Evolutionary conservation across 306 rosid species (phyloP).

Genomic region (Malus sieversii): DNA sequence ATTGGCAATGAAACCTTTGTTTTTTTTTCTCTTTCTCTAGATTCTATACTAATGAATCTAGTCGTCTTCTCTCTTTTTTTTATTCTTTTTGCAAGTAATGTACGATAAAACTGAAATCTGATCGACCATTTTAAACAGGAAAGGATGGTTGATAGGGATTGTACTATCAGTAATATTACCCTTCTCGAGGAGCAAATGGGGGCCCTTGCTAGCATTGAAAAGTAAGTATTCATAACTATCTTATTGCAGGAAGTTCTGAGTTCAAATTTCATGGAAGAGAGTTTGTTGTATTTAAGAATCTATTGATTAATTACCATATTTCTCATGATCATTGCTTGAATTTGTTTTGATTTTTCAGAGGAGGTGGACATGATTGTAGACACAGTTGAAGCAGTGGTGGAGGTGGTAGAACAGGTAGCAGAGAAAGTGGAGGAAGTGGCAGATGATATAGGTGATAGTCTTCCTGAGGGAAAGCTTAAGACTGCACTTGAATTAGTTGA

Average conservation of each 20-base stretch:
- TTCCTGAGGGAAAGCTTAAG: slow-evolving; percentile 40
- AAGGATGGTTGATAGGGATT: slow-evolving; percentile 45
- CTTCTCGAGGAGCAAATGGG: slow-evolving; percentile 43
- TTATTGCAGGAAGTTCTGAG: neutral
- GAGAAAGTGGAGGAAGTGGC: slow-evolving; percentile 54
- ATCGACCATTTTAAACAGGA: slow-evolving; percentile 26
- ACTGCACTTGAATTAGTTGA: slow-evolving; percentile 26
- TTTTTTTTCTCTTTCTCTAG: neutral
- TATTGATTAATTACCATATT: neutral
- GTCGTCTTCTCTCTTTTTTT: neutral
- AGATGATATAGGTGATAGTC: slow-evolving; percentile 28
- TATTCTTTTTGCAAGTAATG: neutral
- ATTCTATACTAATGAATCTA: no score
- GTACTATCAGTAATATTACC: slow-evolving; percentile 34
- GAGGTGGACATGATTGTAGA: slow-evolving; percentile 23
- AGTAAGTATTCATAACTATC: slow-evolving; percentile 19
- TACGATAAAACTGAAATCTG: neutral
- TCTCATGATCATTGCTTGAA: neutral
- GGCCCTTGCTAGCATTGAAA: slow-evolving; percentile 38
- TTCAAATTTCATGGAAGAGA: neutral
- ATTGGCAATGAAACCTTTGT: neutral
- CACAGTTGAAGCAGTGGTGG: slow-evolving; percentile 29
- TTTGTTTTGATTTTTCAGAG: slow-evolving; percentile 18
- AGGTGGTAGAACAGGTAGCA: slow-evolving; percentile 50
- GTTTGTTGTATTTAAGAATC: neutral